Evolutionary conservation across 2,329 filamentous ascomycete species (phyloP), one percentile per base, ranked within the genome.

Genomic region (Scytalidium sp.): DNA sequence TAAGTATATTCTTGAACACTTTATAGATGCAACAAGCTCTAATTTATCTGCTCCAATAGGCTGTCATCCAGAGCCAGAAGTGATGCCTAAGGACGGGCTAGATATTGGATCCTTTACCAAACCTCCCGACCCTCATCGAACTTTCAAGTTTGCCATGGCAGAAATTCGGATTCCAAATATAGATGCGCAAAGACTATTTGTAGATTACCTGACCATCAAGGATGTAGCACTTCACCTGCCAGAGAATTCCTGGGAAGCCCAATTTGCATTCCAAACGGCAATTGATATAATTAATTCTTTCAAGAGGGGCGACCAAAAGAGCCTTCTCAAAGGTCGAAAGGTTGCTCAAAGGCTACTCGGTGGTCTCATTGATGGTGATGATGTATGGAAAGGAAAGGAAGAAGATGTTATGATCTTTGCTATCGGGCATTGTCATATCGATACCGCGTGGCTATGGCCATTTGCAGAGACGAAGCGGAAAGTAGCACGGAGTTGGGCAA

Each of bases 391-490:
- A 5, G 70, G 29, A 76, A 43, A 74, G 78, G 2, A 68, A 78
- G 19, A 71, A n/a, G n/a, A n/a, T n/a, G n/a, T 79, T 4, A 74
- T 84, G 41, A 77, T 87, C 8, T 80, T 74, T 46, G 84, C 75
- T 3, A 81, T 87, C 45, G 84, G 84, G 2, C 80, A 87, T 57
- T 87, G 84, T 55, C 84, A 87, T 60, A 87, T 87, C 53, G 84
- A 87, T 59, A 85, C 81, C 0, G 86, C 83, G 62, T 87, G 84
- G 84, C 67, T 87, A 17, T 87, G 84, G 84, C 84, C 84, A 0
- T 87, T 81, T 71, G 83, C 79, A 3, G 84, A 87, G 67, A 87
- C 84, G 0, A 85, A 85, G 67, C 79, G 84, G 45, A 87, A 87
- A 65, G 77, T 87, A 27, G 84, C 79, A 13, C 73, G 84, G n/a